Percentiles rank a stretch among this genome's conserved stretches.
Evolutionary conservation across 345 rosid species (phyloP).

Genomic region (Hibiscus syriacus): DNA sequence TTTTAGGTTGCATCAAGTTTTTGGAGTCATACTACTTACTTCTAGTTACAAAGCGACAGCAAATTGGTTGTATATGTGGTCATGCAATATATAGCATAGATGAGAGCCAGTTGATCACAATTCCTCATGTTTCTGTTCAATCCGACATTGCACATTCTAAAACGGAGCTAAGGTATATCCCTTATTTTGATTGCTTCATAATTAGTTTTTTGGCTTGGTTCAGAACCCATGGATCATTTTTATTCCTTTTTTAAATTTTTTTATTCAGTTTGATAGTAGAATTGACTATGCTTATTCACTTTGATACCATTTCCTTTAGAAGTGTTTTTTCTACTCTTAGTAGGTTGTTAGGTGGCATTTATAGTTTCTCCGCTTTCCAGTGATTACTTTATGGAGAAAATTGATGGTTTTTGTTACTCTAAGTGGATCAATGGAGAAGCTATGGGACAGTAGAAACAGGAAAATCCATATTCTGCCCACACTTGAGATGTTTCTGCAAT

Average conservation of each 20-base stretch:
- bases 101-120: constrained; percentile 78
- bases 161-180: constrained; percentile 73
- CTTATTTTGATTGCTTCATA: constrained; percentile 7
- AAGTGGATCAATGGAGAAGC: not conserved
- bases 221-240: not conserved
- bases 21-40: constrained; percentile 90
- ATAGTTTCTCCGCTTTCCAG: not conserved
- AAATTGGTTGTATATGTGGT: constrained; percentile 89
- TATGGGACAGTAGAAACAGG: not conserved
- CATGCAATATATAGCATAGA: constrained; percentile 86
- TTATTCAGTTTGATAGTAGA: not conserved
- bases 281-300: not conserved
- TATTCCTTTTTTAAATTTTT: not conserved
- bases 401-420: not conserved
- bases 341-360: not conserved
- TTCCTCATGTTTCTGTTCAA: constrained; percentile 83
- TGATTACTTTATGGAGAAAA: not conserved
- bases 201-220: not conserved
- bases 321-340: not conserved
- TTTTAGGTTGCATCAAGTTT: constrained; percentile 86
- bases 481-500: not conserved
- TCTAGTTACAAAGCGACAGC: constrained; percentile 76
- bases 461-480: not conserved
- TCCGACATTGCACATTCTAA: constrained; percentile 90
- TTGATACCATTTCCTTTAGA: not conserved